Evolutionary conservation across 768 basidiomycete genomes (phyloP).

Genomic region (Tremella mesenterica): DNA sequence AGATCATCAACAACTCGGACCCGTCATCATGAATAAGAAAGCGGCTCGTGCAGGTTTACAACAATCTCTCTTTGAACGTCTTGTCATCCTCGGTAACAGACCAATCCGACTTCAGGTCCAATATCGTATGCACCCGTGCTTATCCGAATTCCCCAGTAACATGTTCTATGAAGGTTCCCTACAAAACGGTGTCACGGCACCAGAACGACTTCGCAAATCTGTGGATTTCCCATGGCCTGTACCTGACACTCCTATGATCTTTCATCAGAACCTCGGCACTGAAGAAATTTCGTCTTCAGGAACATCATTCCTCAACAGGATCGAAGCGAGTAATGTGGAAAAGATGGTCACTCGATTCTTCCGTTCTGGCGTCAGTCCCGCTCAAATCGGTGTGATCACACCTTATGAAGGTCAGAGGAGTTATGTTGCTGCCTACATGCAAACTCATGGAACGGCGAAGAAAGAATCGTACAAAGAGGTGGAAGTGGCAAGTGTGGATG

Average conservation of each 20-base stretch:
- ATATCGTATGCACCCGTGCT: slow-evolving; percentile 99
- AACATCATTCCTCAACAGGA: slow-evolving; percentile 96
- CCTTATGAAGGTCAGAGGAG: slow-evolving; percentile 98
- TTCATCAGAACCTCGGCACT: slow-evolving; percentile 97
- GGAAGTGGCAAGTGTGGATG: slow-evolving; percentile 96
- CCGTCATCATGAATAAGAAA: slow-evolving; percentile 99
- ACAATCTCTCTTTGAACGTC: slow-evolving; percentile 94
- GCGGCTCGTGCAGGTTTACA: slow-evolving; percentile 97
- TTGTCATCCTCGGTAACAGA: slow-evolving; percentile 87
- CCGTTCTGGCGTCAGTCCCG: slow-evolving; percentile 93
- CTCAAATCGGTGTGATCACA: slow-evolving; percentile 95
- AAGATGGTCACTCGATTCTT: slow-evolving; percentile 99
- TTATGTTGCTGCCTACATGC: slow-evolving; percentile 99
- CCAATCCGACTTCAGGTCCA: slow-evolving; percentile 98
- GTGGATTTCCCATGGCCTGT: slow-evolving; percentile 99
- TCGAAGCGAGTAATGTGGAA: slow-evolving; percentile 97
- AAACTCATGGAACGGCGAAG: slow-evolving; percentile 97
- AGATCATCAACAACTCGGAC: slow-evolving; percentile 92
- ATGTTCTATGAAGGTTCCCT: slow-evolving; percentile 99
- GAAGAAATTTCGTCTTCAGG: slow-evolving; percentile 98
- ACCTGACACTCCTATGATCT: slow-evolving; percentile 97
- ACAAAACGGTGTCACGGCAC: slow-evolving; percentile 98
- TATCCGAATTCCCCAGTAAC: slow-evolving; percentile 98
- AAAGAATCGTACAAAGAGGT: slow-evolving; percentile 99
- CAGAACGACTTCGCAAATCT: slow-evolving; percentile 91